Evolutionary conservation across 495 filamentous ascomycete genomes (phyloP), one percentile per base, ranked within the genome.

Genomic region (Penicillium pancosmium): DNA sequence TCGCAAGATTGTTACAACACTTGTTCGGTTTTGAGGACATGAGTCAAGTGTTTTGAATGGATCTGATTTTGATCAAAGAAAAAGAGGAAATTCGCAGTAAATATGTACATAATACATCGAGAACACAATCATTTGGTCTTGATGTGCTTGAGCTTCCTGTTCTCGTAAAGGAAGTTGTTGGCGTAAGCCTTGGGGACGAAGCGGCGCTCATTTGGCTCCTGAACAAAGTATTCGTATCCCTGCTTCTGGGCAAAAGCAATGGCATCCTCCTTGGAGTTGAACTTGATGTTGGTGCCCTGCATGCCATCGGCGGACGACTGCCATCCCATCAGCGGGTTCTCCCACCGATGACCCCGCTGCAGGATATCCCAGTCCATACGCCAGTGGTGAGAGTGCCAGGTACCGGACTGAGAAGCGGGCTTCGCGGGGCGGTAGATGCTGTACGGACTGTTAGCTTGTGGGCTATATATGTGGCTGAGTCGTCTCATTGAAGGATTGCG

Each of bases 331-430:
- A 98, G 78, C 40, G 86, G 89, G 77, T 99, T 99, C 82, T 99
- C 94, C 94, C 94, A 98, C 67, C 94, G 86, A 73, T 98, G 90
- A 51, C 88, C 88, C 77, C 90, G 95, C 61, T 80, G 78, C 33
- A 97, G 77, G 44, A 93, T 83, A 75, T 99, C 94, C 94, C 94
- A 99, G 72, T 99, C 94, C 92, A 99, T 97, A 41, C 90, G 89
- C 94, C 94, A 99, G 62, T 91, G 85, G 64, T 89, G 86, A 54
- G 81, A 74, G 62, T 90, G 87, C 86, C 88, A 92, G 59, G 83
- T 84, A 67, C 93, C 93, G 31, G 93, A 97, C 71, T 99, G 94
- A 10, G 93, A 96, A 41, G 94, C 92, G 31, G 95, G 82, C 73
- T 99, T 99, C 52, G 91, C 70, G 16, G 91, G 91, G 63, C 87